These are phyloP conservation scores for Kwoniella sp. DNA, from an alignment of 768 basidiomycete species.

Conservation along the genomic window DNA sequence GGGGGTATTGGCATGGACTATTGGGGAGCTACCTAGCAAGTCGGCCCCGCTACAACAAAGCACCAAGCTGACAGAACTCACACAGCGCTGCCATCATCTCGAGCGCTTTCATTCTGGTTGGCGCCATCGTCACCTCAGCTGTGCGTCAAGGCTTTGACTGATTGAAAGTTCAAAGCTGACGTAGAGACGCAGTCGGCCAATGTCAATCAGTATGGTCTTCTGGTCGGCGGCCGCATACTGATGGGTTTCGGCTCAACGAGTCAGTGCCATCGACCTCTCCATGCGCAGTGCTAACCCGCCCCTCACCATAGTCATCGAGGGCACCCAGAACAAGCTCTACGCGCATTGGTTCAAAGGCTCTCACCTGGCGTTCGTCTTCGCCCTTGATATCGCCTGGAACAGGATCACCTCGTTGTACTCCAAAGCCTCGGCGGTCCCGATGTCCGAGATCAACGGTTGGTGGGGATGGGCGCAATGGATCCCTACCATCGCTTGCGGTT, in stretches of 20 bases:
- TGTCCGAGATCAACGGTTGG: slow-evolving; percentile 41
- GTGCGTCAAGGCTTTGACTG: slow-evolving; percentile 14
- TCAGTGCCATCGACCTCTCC: slow-evolving; percentile 1
- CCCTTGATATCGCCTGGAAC: slow-evolving; percentile 46
- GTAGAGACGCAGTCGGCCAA: slow-evolving; percentile 19
- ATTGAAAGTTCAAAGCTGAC: neutral
- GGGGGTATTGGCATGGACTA: slow-evolving; percentile 48
- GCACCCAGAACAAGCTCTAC: slow-evolving; percentile 43
- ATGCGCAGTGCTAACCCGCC: slow-evolving; percentile 2
- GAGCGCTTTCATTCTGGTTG: slow-evolving; percentile 39
- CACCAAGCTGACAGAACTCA: neutral
- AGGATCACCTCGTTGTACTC: slow-evolving; percentile 32
- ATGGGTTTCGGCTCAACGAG: slow-evolving; percentile 46
- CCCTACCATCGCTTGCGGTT: slow-evolving; percentile 35
- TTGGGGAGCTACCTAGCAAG: slow-evolving; percentile 45
- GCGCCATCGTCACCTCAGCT: slow-evolving; percentile 27
- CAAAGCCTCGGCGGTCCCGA: slow-evolving; percentile 39
- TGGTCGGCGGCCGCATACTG: slow-evolving; percentile 42
- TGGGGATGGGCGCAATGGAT: slow-evolving; percentile 50
- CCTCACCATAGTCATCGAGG: slow-evolving; percentile 38
- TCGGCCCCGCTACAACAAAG: neutral
- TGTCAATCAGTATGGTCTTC: slow-evolving; percentile 20
- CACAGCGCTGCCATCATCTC: slow-evolving; percentile 35
- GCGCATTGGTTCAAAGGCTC: slow-evolving; percentile 44
- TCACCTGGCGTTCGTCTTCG: slow-evolving; percentile 36